Evolutionary conservation across 768 basidiomycete species (phyloP), one percentile per base, ranked within the genome.

Genomic region (Kwoniella heveanensis): DNA sequence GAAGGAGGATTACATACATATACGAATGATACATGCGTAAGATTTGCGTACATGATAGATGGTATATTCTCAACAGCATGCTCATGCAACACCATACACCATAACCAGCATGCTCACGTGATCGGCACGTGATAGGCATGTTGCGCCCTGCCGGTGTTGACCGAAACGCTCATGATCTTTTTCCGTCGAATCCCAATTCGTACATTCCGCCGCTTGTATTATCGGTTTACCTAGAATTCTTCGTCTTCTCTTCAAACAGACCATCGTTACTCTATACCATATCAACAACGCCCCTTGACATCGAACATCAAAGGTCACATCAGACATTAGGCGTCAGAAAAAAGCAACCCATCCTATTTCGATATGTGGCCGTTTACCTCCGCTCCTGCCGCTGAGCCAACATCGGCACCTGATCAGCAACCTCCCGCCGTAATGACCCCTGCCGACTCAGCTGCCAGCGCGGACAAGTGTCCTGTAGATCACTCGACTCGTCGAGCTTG

Each of bases 381-480:
- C 25, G 27, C 62, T 27, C 55, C 54, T 24, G 29, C 60, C 44
- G 32, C 56, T 5, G 36, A 13, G 15, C 48, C 62, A 7, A 13
- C 55, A 7, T 29, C 37, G 2, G 39, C 54, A 26, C 48, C 47
- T 2, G 22, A 37, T 25, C 37, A 55, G n/a, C n/a, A n/a, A 57
- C 9, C 56, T 24, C 21, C 46, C 2, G 39, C 56, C 25, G 26
- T 44, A 17, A 44, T 17, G 8, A 44, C 56, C 25, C 24, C 39
- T 7, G 32, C 37, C 22, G 36, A 37, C 12, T 4, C 21, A 21
- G 48, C 29, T 21, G 37, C 39, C 4, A 44, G 39, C 39, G 67
- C 69, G 7, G 78, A 79, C 57, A 71, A 80, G 62, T 91, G 89
- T 75, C 89, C 89, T 1, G 87, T 91, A 50, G 87, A 88, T 80